A percentile compares a stretch with the other conserved stretches of the same genome.
phyloP scores from a whole-genome alignment of 805 yeast genomes.

The Candida ficus region DNA sequence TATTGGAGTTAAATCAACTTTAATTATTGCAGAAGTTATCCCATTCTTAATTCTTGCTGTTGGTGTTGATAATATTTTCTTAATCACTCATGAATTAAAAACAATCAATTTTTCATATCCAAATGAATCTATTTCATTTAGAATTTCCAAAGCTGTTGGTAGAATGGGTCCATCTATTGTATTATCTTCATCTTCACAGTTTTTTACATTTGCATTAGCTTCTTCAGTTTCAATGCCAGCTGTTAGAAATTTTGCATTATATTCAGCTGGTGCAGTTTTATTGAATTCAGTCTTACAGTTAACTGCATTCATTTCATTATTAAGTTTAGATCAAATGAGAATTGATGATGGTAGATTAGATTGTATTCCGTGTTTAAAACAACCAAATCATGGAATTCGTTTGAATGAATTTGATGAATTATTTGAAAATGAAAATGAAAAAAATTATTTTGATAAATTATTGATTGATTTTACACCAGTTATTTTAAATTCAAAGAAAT shows the following conservation, averaged over 20 bases:
- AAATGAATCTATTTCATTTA: slow-evolving; percentile 45
- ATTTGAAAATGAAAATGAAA: slow-evolving; percentile 25
- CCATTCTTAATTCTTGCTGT: slow-evolving; percentile 90
- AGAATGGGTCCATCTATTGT: slow-evolving; percentile 85
- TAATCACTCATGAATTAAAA: slow-evolving; percentile 75
- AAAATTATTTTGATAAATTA: slow-evolving; percentile 33
- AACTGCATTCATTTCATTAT: slow-evolving; percentile 72
- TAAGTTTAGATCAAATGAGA: slow-evolving; percentile 62
- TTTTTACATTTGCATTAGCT: slow-evolving; percentile 75
- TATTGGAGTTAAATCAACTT: slow-evolving; percentile 77
- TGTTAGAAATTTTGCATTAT: slow-evolving; percentile 86
- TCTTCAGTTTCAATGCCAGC: slow-evolving; percentile 92
- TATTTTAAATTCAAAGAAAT: slow-evolving; percentile 43
- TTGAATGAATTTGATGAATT: slow-evolving; percentile 22
- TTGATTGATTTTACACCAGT: slow-evolving; percentile 49
- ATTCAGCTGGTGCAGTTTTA: slow-evolving; percentile 81
- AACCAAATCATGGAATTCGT: slow-evolving; percentile 10
- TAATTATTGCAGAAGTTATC: slow-evolving; percentile 93
- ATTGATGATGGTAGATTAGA: slow-evolving; percentile 57
- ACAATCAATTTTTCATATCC: slow-evolving; percentile 43
- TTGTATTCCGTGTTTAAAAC: slow-evolving; percentile 50
- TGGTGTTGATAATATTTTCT: slow-evolving; percentile 92
- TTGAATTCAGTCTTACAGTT: slow-evolving; percentile 74
- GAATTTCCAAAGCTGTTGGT: slow-evolving; percentile 61
- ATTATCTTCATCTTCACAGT: slow-evolving; percentile 70